phyloP scores from a whole-genome alignment of 495 filamentous ascomycete genomes.

The Letharia columbiana region DNA sequence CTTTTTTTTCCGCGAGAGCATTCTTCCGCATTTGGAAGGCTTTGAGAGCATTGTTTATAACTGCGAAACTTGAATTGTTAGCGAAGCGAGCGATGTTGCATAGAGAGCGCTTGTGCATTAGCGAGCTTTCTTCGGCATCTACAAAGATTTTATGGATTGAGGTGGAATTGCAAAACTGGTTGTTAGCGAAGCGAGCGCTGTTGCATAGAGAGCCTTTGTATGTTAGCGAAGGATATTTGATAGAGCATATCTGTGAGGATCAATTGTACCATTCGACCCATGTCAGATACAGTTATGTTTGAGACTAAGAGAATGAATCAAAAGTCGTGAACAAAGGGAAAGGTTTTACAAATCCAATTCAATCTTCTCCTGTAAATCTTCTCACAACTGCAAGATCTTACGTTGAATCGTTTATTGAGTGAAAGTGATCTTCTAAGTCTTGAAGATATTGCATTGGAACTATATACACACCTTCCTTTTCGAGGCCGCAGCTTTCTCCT shows the following conservation, averaged over 20 bases:
- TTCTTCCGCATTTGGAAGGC: not conserved
- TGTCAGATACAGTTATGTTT: too few species aligned
- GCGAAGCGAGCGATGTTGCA: not conserved
- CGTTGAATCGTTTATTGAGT: too few species aligned
- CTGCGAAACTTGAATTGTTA: not conserved
- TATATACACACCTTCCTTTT: too few species aligned
- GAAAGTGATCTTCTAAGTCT: too few species aligned
- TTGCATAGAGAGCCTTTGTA: not conserved
- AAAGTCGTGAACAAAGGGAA: not conserved
- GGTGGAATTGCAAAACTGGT: not conserved
- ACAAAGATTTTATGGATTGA: not conserved
- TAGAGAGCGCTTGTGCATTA: not conserved
- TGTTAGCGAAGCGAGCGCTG: not conserved
- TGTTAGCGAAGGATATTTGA: too few species aligned
- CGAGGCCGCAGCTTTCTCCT: not conserved
- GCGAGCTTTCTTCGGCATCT: not conserved
- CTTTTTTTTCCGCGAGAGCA: not conserved
- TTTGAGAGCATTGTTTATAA: not conserved
- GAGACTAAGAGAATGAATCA: too few species aligned
- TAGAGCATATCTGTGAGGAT: too few species aligned
- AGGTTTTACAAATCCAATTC: too few species aligned
- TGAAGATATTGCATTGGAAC: too few species aligned
- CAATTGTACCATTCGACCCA: too few species aligned
- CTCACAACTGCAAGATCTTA: too few species aligned
- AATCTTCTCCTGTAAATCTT: too few species aligned